phyloP scores from a whole-genome alignment of 768 basidiomycete species.

The Mycena haematopus region DNA sequence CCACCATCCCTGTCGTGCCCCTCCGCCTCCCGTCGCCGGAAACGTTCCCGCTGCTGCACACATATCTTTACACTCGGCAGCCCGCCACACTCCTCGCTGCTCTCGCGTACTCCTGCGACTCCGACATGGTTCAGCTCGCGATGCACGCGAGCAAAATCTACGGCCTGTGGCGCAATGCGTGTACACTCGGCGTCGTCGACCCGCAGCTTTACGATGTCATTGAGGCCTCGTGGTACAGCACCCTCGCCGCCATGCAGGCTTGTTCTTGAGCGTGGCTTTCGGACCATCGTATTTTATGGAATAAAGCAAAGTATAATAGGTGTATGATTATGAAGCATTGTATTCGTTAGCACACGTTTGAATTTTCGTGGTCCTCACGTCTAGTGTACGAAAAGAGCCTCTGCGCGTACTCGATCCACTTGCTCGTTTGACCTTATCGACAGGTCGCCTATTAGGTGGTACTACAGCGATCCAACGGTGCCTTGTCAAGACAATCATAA shows the following conservation, averaged over 20 bases:
- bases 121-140: constrained; percentile 24
- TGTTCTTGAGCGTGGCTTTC: constrained; percentile 11
- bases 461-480: no score
- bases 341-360: not conserved
- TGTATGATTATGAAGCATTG: constrained; percentile 9
- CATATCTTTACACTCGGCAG: constrained; percentile 56
- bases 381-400: no score
- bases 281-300: constrained; percentile 12
- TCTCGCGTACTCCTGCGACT: constrained; percentile 45
- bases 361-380: no score
- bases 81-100: constrained; percentile 46
- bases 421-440: not conserved
- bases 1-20: constrained; percentile 54
- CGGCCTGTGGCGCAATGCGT: constrained; percentile 59
- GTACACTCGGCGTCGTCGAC: constrained; percentile 58
- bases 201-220: constrained; percentile 51
- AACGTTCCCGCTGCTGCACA: constrained; percentile 55
- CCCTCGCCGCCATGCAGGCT: constrained; percentile 46
- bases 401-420: no score
- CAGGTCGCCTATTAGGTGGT: no score
- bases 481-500: no score
- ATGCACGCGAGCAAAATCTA: constrained; percentile 31
- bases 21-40: constrained; percentile 58
- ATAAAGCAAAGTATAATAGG: constrained; percentile 2
- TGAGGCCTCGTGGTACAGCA: constrained; percentile 57